phyloP scores from a whole-genome alignment of 805 yeast species.

The Schizosaccharomyces octosporus region DNA sequence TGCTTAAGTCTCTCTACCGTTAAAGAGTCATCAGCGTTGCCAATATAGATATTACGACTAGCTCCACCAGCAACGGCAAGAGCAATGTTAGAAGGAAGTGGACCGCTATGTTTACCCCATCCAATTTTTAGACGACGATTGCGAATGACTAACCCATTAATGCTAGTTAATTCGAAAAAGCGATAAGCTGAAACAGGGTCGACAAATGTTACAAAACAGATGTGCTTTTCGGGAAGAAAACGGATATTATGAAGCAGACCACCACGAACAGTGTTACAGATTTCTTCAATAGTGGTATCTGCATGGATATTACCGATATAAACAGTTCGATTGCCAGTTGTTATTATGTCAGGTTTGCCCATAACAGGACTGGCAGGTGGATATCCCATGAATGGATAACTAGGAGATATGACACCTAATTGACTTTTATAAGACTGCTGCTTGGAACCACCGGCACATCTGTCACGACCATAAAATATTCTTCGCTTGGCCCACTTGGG shows the following conservation, averaged over 20 bases:
- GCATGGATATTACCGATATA: slow-evolving; percentile 77
- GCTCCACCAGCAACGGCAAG: slow-evolving; percentile 87
- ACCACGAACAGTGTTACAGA: slow-evolving; percentile 88
- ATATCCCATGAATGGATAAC: not conserved
- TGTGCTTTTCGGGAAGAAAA: slow-evolving; percentile 60
- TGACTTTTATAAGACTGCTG: slow-evolving; percentile 21
- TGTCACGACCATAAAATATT: slow-evolving; percentile 77
- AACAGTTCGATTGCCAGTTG: slow-evolving; percentile 63
- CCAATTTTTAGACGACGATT: slow-evolving; percentile 74
- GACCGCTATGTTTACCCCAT: slow-evolving; percentile 95
- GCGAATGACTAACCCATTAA: slow-evolving; percentile 71
- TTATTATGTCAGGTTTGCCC: not conserved
- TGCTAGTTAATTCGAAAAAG: slow-evolving; percentile 78
- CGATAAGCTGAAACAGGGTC: slow-evolving; percentile 97
- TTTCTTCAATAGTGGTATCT: slow-evolving; percentile 70
- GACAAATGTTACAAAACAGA: slow-evolving; percentile 81
- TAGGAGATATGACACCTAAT: not conserved
- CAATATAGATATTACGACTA: slow-evolving; percentile 75
- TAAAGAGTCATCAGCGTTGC: slow-evolving; percentile 28
- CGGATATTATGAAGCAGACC: slow-evolving; percentile 72
- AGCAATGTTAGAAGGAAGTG: slow-evolving; percentile 62
- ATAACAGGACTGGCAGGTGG: not conserved
- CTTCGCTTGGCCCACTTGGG: slow-evolving; percentile 53
- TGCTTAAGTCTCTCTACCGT: slow-evolving; percentile 34
- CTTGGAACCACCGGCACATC: slow-evolving; percentile 74